Base-by-base conservation (phyloP, 176 grass and related monocot species). In the Thinopyrum elongatum region DNA sequence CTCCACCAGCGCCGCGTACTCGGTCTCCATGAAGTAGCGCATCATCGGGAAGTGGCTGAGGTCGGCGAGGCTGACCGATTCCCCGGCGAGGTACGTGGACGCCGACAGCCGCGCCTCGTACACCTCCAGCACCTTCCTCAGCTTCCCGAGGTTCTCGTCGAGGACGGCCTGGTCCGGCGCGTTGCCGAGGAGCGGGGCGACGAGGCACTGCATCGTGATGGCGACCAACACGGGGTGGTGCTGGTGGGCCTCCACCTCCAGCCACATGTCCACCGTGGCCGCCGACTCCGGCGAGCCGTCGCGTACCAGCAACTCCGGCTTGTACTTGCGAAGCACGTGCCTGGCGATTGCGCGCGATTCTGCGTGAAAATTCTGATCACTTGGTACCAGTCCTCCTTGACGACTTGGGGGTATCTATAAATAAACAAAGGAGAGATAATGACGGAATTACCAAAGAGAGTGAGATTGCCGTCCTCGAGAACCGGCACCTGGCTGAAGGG, bases 191-290 rank as follows among this genome's bases (percentile, higher is more conserved):
- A 57, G 8, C 1, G 87, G 69, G 27, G 19, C 3, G 30, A 77
- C 0, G 26, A 81, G 0, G 90, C 42, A 83, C 87, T 89, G 23
- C 6, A 10, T 0, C 3, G 58, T 0, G 47, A 92, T 81, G 60
- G 28, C 27, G 14, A 0, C 25, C 21, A 27, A 68, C 38, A 9
- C 0, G 5, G 69, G 77, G 21, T 80, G 29, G 58, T 5, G 17
- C 41, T 81, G 85, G 78, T 81, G 85, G 0, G 78, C 85, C 78
- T 81, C 85, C 41, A 87, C 85, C 29, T 87, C 69, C 4, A 74
- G 16, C 85, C 84, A 86, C 27, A 73, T 14, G 66, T 86, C 77
- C 36, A 86, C 84, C 76, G 13, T 34, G 0, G 84, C 76, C 0
- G 84, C 5, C 10, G 2, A 6, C 25, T 31, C 34, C 0, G 26